These are phyloP conservation scores for Barbatosphaeria neglecta DNA, from an alignment of 495 filamentous ascomycete genomes.

Conservation along the genomic window DNA sequence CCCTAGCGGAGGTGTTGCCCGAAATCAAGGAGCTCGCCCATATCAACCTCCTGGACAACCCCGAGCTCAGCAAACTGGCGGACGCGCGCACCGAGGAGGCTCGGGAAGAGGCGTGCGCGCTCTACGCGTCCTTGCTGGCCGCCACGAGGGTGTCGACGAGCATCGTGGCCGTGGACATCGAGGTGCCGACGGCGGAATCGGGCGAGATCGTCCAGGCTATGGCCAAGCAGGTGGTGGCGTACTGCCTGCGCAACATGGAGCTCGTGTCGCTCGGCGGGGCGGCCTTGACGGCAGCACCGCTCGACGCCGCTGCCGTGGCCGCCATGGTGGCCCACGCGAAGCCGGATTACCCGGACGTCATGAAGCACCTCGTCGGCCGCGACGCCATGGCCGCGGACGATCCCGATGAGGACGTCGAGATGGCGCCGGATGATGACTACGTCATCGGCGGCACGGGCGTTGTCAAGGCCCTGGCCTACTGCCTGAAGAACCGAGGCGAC, in stretches of 20 bases:
- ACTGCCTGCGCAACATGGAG: slow-evolving; percentile 87
- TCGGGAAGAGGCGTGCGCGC: slow-evolving; percentile 86
- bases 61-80: slow-evolving; percentile 53
- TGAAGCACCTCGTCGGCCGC: slow-evolving; percentile 45
- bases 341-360: slow-evolving; percentile 37
- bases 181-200: slow-evolving; percentile 65
- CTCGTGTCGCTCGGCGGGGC: slow-evolving; percentile 25
- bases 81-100: slow-evolving; percentile 54
- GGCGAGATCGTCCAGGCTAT: slow-evolving; percentile 86
- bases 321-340: slow-evolving; percentile 19
- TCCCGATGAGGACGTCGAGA: slow-evolving; percentile 53
- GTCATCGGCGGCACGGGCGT: slow-evolving; percentile 93
- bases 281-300: slow-evolving; percentile 13
- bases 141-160: slow-evolving; percentile 74
- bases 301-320: slow-evolving; percentile 16
- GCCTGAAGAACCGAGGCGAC: slow-evolving; percentile 62
- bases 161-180: slow-evolving; percentile 83
- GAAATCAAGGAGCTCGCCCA: slow-evolving; percentile 76
- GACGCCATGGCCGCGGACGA: slow-evolving; percentile 47
- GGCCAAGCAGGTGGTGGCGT: slow-evolving; percentile 86
- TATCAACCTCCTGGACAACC: slow-evolving; percentile 79
- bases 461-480: slow-evolving; percentile 85
- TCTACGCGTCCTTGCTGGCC: slow-evolving; percentile 85
- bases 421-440: slow-evolving; percentile 83
- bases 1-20: slow-evolving; percentile 77